Evolutionary conservation across 495 filamentous ascomycete species (phyloP), one percentile per base, ranked within the genome.

Genomic region (Penicillium riverlandense): DNA sequence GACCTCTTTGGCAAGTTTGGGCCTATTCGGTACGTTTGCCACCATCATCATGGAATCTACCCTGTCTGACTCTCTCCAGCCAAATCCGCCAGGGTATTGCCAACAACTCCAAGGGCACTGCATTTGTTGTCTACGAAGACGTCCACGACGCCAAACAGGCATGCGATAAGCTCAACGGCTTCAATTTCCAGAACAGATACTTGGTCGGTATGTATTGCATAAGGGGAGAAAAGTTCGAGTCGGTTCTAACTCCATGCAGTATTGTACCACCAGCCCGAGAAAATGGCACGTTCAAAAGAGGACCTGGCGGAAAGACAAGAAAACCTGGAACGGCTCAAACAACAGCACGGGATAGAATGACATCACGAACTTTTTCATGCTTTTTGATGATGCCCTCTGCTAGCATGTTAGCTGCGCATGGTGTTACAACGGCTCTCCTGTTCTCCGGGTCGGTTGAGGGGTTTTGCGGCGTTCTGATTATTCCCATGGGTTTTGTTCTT

Each of bases 181-280:
- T 94, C 80, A 98, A 98, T 72, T 98, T 98, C 68, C 94, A 97
- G 72, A 95, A 91, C 75, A 88, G 92, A 62, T 98, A 98, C 71
- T 88, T 98, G 57, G 94, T 98, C 61, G 90, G 90, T 95, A 83
- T 37, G 88, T 78, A 40, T 44, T 35, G 15, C 40, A 35, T 9
- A 11, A 35, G 30, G 13, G 39, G 35, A 35, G 15, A 5, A 12
- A n/a, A n/a, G 33, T 15, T 15, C 11, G 2, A 8, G 7, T 10
- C 9, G 0, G 6, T 34, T 7, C 32, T 34, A 12, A 34, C 32
- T 34, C 32, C 10, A 34, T 58, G 29, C 58, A 96, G 92, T 97
- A 44, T 75, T 98, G 64, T 97, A 96, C 63, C 92, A 98, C 66
- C 92, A 98, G 73, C 91, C 91, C 55, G 94, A 97, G 63, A 96